phyloP scores from a whole-genome alignment of 257 asterid genomes.

The Cinchona pubescens region DNA sequence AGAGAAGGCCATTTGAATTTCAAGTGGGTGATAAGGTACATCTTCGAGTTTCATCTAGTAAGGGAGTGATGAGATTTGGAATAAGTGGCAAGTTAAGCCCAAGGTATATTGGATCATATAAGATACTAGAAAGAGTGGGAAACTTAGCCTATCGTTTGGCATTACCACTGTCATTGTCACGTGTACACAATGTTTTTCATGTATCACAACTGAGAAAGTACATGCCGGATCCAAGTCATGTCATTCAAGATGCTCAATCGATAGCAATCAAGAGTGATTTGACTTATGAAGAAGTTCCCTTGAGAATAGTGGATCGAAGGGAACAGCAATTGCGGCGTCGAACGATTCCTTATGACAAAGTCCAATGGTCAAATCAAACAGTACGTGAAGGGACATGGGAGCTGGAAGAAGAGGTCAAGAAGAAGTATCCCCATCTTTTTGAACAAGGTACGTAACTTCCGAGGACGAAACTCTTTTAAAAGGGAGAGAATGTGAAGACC shows the following conservation, averaged over 20 bases:
- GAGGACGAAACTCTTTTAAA: too few relatives aligned
- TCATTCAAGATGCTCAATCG: not conserved
- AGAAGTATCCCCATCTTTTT: too few relatives aligned
- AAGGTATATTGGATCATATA: not conserved
- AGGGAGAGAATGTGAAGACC: too few relatives aligned
- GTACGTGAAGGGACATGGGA: not conserved
- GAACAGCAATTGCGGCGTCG: not conserved
- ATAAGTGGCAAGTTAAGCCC: not conserved
- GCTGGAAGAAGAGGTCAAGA: not conserved
- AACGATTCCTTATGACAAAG: not conserved
- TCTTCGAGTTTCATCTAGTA: not conserved
- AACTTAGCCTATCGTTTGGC: not conserved
- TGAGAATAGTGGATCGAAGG: not conserved
- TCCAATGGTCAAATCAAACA: not conserved
- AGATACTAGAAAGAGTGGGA: not conserved
- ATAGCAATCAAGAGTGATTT: too few relatives aligned
- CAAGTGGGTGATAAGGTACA: not conserved
- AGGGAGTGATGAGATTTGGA: not conserved
- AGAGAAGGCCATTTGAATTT: too few relatives aligned
- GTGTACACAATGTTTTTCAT: not conserved
- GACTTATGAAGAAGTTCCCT: not conserved
- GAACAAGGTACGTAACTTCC: too few relatives aligned
- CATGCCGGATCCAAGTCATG: not conserved
- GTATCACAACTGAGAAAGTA: not conserved
- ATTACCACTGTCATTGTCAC: not conserved